phyloP scores from a whole-genome alignment of 768 basidiomycete species.

The Termitomyces sp. region DNA sequence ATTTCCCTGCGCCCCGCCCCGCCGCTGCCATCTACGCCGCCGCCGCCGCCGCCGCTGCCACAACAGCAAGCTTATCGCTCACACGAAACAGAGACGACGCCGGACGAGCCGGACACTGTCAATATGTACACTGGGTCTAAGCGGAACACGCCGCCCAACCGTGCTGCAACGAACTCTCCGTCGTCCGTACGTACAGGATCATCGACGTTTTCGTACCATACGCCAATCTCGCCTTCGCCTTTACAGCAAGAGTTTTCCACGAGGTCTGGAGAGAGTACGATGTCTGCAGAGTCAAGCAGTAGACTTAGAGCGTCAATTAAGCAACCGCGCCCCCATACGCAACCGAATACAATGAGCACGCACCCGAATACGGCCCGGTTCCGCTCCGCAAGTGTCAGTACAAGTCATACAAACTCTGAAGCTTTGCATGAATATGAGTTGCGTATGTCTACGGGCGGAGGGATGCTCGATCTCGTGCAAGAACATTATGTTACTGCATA shows the following conservation, averaged over 20 bases:
- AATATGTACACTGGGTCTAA: constrained; percentile 15
- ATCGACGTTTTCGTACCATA: constrained; percentile 48
- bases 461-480: constrained; percentile 39
- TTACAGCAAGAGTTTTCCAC: constrained; percentile 63
- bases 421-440: constrained; percentile 17
- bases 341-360: too few relatives aligned
- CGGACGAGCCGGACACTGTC: constrained; percentile 13
- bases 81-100: not conserved
- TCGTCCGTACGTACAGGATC: constrained; percentile 48
- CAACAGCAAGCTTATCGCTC: not conserved
- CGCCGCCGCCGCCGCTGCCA: not conserved
- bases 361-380: constrained; percentile 8
- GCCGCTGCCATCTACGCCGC: constrained; percentile 14
- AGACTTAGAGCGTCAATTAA: not conserved
- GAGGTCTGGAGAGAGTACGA: constrained; percentile 6
- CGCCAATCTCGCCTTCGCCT: constrained; percentile 57
- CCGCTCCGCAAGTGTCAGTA: constrained; percentile 19
- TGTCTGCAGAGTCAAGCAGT: not conserved
- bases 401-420: constrained; percentile 13
- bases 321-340: not conserved
- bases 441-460: not conserved
- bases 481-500: constrained; percentile 74
- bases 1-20: constrained; percentile 56
- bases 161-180: constrained; percentile 39
- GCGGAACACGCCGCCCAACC: constrained; percentile 11